Evolutionary conservation across 192 early-diverging fungal genomes (phyloP).

Genomic region (Umbelopsis ramanniana): DNA sequence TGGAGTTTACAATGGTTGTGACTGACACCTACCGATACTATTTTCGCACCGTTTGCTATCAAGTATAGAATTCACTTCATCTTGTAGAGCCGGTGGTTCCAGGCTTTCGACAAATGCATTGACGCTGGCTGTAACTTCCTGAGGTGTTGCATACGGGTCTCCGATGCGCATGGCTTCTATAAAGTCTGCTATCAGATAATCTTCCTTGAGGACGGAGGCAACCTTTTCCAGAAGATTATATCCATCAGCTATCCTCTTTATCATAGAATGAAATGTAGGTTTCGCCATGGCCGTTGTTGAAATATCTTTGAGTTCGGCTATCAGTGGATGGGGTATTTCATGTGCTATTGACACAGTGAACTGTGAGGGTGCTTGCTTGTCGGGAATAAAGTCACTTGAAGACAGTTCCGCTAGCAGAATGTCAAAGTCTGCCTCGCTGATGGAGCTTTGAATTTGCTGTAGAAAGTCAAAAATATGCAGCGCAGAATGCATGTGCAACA

Average conservation of each 20-base stretch:
- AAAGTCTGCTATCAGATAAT: constrained; percentile 7
- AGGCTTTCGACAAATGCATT: not conserved
- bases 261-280: constrained; percentile 2
- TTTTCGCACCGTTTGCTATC: not conserved
- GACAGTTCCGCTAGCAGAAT: constrained; percentile 10
- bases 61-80: not conserved
- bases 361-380: constrained; percentile 9
- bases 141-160: constrained; percentile 5
- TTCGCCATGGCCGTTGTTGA: not conserved
- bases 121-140: constrained; percentile 10
- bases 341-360: constrained; percentile 17
- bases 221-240: constrained; percentile 16
- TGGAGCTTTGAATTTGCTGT: constrained; percentile 17
- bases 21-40: constrained; percentile 8
- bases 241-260: constrained; percentile 22
- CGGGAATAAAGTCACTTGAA: constrained; percentile 20
- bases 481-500: constrained; percentile 22
- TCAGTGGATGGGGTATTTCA: constrained; percentile 22
- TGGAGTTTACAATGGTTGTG: not conserved
- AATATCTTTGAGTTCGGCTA: constrained; percentile 14
- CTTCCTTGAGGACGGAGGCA: not conserved
- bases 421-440: constrained; percentile 20
- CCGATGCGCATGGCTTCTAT: constrained; percentile 18
- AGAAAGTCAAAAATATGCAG: constrained; percentile 21
- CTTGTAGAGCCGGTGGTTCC: not conserved